Base-by-base conservation (phyloP, 495 filamentous ascomycete species). In the Trypethelium eluteriae region DNA sequence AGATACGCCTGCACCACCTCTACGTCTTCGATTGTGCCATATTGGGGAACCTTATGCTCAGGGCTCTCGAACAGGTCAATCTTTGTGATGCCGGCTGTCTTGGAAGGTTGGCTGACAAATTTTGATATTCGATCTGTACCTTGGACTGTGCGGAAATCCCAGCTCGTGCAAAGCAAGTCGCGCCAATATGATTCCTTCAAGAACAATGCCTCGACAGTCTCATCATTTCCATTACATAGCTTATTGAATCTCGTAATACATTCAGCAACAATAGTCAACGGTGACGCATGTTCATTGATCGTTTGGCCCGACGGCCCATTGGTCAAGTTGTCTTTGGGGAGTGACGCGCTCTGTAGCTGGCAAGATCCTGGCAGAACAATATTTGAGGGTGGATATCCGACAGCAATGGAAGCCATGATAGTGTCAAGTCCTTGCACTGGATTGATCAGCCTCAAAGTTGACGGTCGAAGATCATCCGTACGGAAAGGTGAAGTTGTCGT, bases 111-210 rank as follows among this genome's bases (percentile, higher is more conserved):
- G 2, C 11, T 5, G 25, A 68, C 12, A 41, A 72, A 62, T 16
- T 62, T 69, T 11, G 63, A 36, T 49, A 74, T 72, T 2, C 63
- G 66, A 12, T 46, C 16, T 11, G 50, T 1, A 14, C 68, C 69
- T 49, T 70, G 66, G 6, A 74, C n/a, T 2, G 72, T 76, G 9
- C 69, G 69, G 12, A 71, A 67, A 25, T 73, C 68, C 74, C 72
- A 76, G 1, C 63, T 38, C 16, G 72, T 62, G 16, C 66, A 68
- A 9, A 76, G 69, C 47, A 73, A 69, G 59, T 76, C 74, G 32
- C 74, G 72, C 70, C 69, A 74, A 39, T 66, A 75, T 49, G 66
- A 64, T 5, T 70, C 66, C 10, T 68, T 63, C 2, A 64, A 18
- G n/a, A 74, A 44, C 38, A 73, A 67, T 0, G 2, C 38, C 46